A percentile compares a stretch with the other conserved stretches of the same genome.
phyloP scores from a whole-genome alignment of 345 rosid genomes.

The Citrus medica region DNA sequence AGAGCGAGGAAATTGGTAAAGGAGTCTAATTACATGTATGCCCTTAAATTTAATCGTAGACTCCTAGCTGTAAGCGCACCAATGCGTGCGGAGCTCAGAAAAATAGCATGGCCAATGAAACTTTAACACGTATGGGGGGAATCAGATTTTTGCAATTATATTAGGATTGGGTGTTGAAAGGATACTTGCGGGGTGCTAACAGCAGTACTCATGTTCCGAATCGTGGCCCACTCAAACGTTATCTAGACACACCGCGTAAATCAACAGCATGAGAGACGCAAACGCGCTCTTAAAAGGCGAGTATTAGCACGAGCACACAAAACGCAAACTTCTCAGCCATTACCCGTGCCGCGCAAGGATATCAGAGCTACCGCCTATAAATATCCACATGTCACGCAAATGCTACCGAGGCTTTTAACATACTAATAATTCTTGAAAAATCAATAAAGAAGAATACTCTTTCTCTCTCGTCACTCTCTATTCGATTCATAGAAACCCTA shows the following conservation, averaged over 20 bases:
- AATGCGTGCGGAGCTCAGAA: too few relatives aligned
- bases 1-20: too few relatives aligned
- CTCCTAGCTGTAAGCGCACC: too few relatives aligned
- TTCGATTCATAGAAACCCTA: conserved; percentile 4
- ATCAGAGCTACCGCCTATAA: neutral
- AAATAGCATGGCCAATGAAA: too few relatives aligned
- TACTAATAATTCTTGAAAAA: neutral
- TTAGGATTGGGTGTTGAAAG: too few relatives aligned
- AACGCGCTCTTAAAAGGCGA: conserved; percentile 7
- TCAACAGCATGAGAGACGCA: neutral
- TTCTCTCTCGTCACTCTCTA: neutral
- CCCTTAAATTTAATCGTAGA: too few relatives aligned
- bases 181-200: too few relatives aligned
- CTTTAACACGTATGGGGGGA: too few relatives aligned
- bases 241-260: neutral
- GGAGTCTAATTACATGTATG: too few relatives aligned
- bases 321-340: neutral
- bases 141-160: too few relatives aligned
- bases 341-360: neutral
- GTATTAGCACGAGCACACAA: neutral
- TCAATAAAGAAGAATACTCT: neutral
- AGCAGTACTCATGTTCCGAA: too few relatives aligned
- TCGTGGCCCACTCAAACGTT: neutral
- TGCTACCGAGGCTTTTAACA: neutral
- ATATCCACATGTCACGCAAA: neutral